Base-by-base conservation (phyloP, 2,329 filamentous ascomycete genomes). In the Bipolaris sorokiniana region DNA sequence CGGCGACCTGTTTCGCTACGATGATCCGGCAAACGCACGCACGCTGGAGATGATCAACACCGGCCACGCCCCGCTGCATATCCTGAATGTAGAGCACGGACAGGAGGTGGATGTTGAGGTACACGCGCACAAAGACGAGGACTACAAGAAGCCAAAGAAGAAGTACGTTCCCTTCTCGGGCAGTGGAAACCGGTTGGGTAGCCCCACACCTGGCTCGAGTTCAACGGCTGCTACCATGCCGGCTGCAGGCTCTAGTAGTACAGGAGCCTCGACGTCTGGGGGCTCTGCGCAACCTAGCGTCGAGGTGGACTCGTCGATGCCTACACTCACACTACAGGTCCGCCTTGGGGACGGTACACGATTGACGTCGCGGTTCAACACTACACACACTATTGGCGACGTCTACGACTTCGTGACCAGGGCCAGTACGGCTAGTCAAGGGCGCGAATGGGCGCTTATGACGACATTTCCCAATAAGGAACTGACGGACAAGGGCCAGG, bases 401-500 rank as follows among this genome's bases (percentile, higher is more conserved):
- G 83, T 96, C 7, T 94, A 95, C 75, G 80, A 82, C 7, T 94
- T 94, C 67, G 86, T 94, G 58, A 80, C 85, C 56, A 81, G 83
- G n/a, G 84, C 90, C 0, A 88, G 84, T 23, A 74, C 86, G 0
- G 82, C 82, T 6, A 83, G 84, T 48, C 78, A 79, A 28, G 71
- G 77, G 37, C 83, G 90, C n/a, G 67, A 82, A 3, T 95, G 89
- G 82, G 88, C 91, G 2, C 80, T 96, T 41, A 90, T 89, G 62
- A 95, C 91, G 0, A 94, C 90, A 0, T 95, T 95, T 76, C 91
- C 91, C 4, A 91, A 86, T 70, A 92, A 91, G 78, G 89, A 94
- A 51, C 84, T 94, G 62, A 87, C 83, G 1, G 90, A 95, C 68
- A 88, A 88, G 75, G 68, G 72, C 45, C 75, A 72, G 62, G 78